phyloP scores from a whole-genome alignment of 129 eudicot genomes.

The Escallonia herrerae region DNA sequence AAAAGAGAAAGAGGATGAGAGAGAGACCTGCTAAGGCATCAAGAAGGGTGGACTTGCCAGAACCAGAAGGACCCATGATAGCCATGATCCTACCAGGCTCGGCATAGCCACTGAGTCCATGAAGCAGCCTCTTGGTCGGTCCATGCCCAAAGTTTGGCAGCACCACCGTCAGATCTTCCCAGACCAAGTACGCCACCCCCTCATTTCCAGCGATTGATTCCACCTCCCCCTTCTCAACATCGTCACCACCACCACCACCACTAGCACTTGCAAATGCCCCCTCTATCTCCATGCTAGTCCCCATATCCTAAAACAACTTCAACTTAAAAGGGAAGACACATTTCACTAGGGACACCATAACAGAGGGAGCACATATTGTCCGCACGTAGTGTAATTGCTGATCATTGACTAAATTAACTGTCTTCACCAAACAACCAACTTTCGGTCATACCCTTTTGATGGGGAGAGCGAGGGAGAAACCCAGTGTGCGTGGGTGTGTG shows the following conservation, averaged over 20 bases:
- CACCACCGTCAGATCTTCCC: conserved; percentile 78
- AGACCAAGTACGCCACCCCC: conserved; percentile 59
- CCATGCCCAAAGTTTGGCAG: conserved; percentile 56
- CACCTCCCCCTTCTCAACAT: conserved; percentile 16
- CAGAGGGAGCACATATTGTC: too few species aligned
- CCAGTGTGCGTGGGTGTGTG: background rate
- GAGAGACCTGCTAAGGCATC: conserved; percentile 74
- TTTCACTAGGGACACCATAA: too few species aligned
- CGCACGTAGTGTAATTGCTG: too few species aligned
- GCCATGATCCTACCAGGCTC: conserved; percentile 93
- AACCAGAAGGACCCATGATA: conserved; percentile 96
- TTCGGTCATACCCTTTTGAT: too few species aligned
- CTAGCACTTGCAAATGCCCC: conserved; percentile 25
- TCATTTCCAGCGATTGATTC: conserved; percentile 17
- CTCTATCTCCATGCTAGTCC: conserved; percentile 44
- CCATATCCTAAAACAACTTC: background rate
- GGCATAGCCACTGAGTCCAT: conserved; percentile 57
- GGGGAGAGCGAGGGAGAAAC: too few species aligned
- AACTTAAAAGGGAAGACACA: too few species aligned
- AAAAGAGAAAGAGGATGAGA: too few species aligned
- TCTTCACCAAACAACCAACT: too few species aligned
- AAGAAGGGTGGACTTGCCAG: conserved; percentile 91
- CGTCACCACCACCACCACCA: conserved; percentile 8
- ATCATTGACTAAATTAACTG: too few species aligned
- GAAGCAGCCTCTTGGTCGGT: conserved; percentile 57